Percentiles rank a stretch among this genome's conserved stretches.
Evolutionary conservation across 2,329 filamentous ascomycete species (phyloP).

Genomic region (Trichophyton benhamiae): DNA sequence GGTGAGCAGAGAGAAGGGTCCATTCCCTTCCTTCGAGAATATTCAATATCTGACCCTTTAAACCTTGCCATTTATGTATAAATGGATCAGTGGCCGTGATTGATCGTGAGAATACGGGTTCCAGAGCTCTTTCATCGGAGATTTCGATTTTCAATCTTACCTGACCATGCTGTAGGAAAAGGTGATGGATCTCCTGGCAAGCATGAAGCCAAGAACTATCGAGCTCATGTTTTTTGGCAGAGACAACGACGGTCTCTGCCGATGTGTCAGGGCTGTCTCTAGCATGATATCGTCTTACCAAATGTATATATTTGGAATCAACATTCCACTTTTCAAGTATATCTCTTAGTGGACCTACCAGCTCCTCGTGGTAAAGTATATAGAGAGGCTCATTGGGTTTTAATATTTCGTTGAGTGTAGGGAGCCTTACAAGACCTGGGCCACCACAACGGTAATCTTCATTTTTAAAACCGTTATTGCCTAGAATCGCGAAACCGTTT

Average conservation of each 20-base stretch:
- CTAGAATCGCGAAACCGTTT: not conserved
- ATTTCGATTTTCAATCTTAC: not conserved
- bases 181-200: not conserved
- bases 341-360: not conserved
- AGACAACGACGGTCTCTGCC: not conserved
- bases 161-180: not conserved
- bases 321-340: not conserved
- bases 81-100: not conserved
- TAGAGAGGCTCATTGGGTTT: not conserved
- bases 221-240: not conserved
- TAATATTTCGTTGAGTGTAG: not conserved
- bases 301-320: not conserved
- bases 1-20: not conserved
- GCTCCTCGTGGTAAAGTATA: not conserved
- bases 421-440: not conserved
- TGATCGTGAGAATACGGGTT: not conserved
- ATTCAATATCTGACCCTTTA: not conserved
- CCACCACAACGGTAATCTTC: slow-evolving; percentile 2
- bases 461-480: not conserved
- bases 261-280: not conserved
- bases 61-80: not conserved
- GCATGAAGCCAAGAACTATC: not conserved
- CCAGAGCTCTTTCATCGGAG: not conserved
- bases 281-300: not conserved
- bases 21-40: not conserved